Evolutionary conservation across 2,329 filamentous ascomycete species (phyloP).

Genomic region (Catunica adiposa): DNA sequence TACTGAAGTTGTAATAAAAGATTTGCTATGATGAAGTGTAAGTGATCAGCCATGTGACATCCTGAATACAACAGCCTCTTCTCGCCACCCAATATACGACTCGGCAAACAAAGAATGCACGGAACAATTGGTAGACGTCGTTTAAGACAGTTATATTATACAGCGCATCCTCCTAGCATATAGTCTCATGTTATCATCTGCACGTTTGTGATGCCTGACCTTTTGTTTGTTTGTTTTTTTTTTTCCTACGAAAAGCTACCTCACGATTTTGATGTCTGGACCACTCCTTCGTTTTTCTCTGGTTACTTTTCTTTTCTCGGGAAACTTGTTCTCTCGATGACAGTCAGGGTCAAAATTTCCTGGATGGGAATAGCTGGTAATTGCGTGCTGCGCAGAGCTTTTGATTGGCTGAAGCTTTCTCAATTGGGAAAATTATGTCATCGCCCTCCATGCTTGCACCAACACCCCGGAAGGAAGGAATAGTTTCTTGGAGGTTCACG

Average conservation of each 20-base stretch:
- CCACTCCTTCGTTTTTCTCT: background rate
- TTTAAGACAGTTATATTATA: too few relatives aligned
- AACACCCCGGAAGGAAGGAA: background rate
- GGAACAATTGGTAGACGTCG: too few relatives aligned
- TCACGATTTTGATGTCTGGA: too few relatives aligned
- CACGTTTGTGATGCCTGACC: too few relatives aligned
- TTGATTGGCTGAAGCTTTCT: constrained; percentile 19
- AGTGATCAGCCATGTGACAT: background rate
- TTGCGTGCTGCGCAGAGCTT: constrained; percentile 21
- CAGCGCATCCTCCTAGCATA: too few relatives aligned
- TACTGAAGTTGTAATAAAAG: background rate
- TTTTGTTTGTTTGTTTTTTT: too few relatives aligned
- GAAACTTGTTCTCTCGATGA: background rate
- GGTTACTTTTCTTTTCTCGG: background rate
- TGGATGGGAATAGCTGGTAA: constrained; percentile 16
- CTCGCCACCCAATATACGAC: background rate
- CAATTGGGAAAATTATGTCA: constrained; percentile 14
- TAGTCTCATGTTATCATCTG: too few relatives aligned
- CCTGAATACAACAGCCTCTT: background rate
- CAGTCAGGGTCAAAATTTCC: constrained; percentile 15
- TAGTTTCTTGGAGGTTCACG: background rate
- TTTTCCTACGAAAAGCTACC: too few relatives aligned
- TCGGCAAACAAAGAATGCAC: background rate
- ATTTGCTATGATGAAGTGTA: background rate
- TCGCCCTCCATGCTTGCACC: constrained; percentile 1